Conservation (phyloP, 2,329 filamentous ascomycete genomes). For the Aspergillus fumigatus region DNA sequence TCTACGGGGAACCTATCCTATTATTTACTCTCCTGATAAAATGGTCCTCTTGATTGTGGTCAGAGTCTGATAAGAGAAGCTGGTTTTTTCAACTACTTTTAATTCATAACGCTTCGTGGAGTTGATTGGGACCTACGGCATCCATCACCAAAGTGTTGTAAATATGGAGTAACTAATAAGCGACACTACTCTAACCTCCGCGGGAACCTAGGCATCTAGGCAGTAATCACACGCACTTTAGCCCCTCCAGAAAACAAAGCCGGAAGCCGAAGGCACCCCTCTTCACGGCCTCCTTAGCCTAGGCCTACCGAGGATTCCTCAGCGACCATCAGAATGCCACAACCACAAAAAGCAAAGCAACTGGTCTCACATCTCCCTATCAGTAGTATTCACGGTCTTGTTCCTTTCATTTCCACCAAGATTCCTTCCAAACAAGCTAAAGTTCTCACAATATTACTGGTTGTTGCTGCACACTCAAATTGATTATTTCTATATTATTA, state of each 20-base stretch:
- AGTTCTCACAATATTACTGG: not conserved
- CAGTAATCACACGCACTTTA: not conserved
- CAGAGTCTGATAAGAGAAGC: too few species aligned
- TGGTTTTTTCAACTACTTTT: too few species aligned
- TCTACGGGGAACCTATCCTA: not conserved
- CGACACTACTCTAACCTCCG: too few species aligned
- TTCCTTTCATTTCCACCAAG: constrained; percentile 21
- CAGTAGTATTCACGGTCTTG: constrained; percentile 16
- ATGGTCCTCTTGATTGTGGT: too few species aligned
- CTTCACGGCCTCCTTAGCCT: too few species aligned
- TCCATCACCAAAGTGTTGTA: too few species aligned
- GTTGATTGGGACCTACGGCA: too few species aligned
- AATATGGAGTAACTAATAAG: too few species aligned
- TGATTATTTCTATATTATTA: constrained; percentile 2
- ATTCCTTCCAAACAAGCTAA: constrained; percentile 5
- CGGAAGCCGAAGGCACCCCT: constrained; percentile 8
- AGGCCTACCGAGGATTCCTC: too few species aligned
- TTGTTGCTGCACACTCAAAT: constrained; percentile 2
- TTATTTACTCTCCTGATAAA: too few species aligned
- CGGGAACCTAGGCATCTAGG: not conserved
- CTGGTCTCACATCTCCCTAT: not conserved
- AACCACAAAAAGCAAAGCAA: not conserved
- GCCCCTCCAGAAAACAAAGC: not conserved
- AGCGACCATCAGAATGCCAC: constrained; percentile 13
- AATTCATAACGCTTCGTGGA: too few species aligned